Percentiles rank a stretch among this genome's conserved stretches.
Conservation (phyloP, 306 rosid species). For the Vigna hirtella region DNA sequence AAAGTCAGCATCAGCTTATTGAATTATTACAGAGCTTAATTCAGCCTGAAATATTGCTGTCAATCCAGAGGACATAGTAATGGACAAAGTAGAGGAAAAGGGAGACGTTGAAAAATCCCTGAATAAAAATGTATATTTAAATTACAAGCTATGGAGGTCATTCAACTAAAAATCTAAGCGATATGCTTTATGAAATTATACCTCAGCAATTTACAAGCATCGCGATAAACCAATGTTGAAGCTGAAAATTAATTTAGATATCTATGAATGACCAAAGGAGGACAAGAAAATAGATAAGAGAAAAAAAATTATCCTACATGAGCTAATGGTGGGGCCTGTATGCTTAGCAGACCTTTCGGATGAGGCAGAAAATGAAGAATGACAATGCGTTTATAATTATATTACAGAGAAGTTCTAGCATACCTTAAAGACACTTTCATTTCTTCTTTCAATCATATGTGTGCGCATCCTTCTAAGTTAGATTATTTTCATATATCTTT, state of each 20-base stretch:
- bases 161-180: slow-evolving; percentile 40
- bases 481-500: slow-evolving; percentile 49
- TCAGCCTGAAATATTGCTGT: neutral
- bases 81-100: slow-evolving; percentile 18
- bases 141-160: slow-evolving; percentile 33
- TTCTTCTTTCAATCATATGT: slow-evolving; percentile 21
- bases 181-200: slow-evolving; percentile 54
- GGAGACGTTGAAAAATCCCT: slow-evolving; percentile 40
- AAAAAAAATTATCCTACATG: slow-evolving; percentile 48
- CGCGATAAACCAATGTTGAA: slow-evolving; percentile 56
- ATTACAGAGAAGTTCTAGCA: slow-evolving; percentile 45
- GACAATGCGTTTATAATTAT: slow-evolving; percentile 34
- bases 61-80: slow-evolving; percentile 9
- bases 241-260: slow-evolving; percentile 59
- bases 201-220: slow-evolving; percentile 72
- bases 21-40: slow-evolving; percentile 5
- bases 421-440: slow-evolving; percentile 39
- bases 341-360: slow-evolving; percentile 46
- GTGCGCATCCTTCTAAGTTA: slow-evolving; percentile 55
- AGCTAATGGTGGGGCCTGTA: slow-evolving; percentile 49
- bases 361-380: slow-evolving; percentile 46
- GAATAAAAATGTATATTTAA: slow-evolving; percentile 37
- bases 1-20: slow-evolving; percentile 2
- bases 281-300: slow-evolving; percentile 42
- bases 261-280: slow-evolving; percentile 53